Percentiles rank a stretch among this genome's conserved stretches.
Conservation (phyloP, 768 basidiomycete species). For the Lentinula sp. region DNA sequence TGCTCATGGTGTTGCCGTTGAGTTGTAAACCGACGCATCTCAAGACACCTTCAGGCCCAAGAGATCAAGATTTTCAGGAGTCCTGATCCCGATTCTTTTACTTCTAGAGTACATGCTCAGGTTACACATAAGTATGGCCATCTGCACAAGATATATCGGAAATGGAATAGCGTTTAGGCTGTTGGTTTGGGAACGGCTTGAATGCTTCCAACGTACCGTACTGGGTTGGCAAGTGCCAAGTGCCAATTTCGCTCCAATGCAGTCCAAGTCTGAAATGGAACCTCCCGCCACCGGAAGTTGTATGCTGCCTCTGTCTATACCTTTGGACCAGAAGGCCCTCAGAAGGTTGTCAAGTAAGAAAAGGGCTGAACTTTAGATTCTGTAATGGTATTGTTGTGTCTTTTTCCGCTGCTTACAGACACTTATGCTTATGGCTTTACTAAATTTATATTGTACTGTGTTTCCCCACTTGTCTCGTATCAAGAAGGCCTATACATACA, state of each 20-base stretch:
- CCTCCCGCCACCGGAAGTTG: conserved; percentile 1
- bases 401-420: neutral
- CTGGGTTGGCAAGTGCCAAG: neutral
- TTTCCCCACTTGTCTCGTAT: too few species aligned
- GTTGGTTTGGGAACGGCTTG: neutral
- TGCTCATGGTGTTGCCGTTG: too few species aligned
- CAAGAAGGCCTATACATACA: too few species aligned
- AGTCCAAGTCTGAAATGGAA: too few species aligned
- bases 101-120: neutral
- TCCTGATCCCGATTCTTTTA: neutral
- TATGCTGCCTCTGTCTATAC: neutral
- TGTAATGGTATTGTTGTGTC: neutral
- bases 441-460: neutral
- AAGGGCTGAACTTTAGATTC: conserved; percentile 25
- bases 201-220: neutral
- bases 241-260: neutral
- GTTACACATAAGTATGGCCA: neutral
- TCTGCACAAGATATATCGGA: conserved; percentile 19
- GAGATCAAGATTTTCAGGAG: too few species aligned
- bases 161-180: conserved; percentile 14
- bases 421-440: neutral
- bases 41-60: too few species aligned
- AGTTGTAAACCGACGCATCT: too few species aligned
- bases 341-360: conserved; percentile 40
- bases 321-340: conserved; percentile 20